Percentiles rank a stretch among this genome's conserved stretches.
These are phyloP conservation scores for Marasmius sp. DNA, from an alignment of 1,284 basidiomycete species.

Conservation along the genomic window DNA sequence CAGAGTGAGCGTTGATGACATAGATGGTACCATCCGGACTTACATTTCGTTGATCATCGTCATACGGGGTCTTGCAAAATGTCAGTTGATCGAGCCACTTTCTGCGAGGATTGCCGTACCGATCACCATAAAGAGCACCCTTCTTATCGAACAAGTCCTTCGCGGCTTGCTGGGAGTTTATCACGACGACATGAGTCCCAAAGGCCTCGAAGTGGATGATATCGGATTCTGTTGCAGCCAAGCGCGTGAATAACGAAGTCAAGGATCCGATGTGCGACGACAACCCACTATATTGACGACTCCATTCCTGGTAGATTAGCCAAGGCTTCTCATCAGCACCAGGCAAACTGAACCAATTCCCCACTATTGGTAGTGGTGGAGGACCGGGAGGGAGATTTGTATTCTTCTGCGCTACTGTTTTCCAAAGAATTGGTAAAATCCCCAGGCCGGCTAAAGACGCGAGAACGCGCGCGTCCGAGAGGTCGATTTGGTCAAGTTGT, in stretches of 20 bases:
- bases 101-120: constrained; percentile 6
- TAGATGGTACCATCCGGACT: background rate
- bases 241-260: background rate
- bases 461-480: background rate
- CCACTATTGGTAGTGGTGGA: constrained; percentile 15
- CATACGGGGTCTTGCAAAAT: constrained; percentile 18
- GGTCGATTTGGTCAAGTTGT: background rate
- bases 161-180: constrained; percentile 23
- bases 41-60: constrained; percentile 26
- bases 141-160: constrained; percentile 23
- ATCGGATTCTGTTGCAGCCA: constrained; percentile 23
- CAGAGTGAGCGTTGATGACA: background rate
- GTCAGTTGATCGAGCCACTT: background rate
- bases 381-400: constrained; percentile 14
- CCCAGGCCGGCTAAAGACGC: background rate
- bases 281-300: constrained; percentile 14
- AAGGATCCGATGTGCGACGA: background rate
- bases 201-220: constrained; percentile 25
- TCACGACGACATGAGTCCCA: constrained; percentile 22
- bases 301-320: constrained; percentile 19
- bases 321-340: constrained; percentile 15
- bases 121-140: constrained; percentile 28
- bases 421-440: background rate
- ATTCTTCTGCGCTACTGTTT: background rate
- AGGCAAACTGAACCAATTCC: constrained; percentile 19